These are phyloP conservation scores for Globisporangium rhizosaccharum DNA, from an alignment of 352 stramenopile species.

Conservation along the genomic window DNA sequence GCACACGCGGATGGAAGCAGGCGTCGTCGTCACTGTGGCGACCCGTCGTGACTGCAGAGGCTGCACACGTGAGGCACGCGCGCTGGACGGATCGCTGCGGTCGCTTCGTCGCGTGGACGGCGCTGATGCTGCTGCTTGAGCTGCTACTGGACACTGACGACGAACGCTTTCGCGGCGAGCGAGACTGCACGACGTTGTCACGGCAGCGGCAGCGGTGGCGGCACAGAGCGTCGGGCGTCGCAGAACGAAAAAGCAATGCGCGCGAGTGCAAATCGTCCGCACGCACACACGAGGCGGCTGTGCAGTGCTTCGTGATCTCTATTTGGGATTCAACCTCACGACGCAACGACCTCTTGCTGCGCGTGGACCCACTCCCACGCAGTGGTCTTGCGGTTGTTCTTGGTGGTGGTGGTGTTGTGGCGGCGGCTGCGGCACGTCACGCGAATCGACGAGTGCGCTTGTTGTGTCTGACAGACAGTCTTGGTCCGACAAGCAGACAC, in stretches of 20 bases:
- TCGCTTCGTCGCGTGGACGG: not conserved
- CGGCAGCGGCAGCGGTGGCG: not conserved
- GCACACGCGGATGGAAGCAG: not conserved
- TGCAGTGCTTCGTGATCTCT: slow-evolving; percentile 14
- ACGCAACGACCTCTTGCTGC: slow-evolving; percentile 10
- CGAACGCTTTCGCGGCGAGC: too few relatives aligned
- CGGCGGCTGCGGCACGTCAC: not conserved
- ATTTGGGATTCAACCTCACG: slow-evolving; percentile 19
- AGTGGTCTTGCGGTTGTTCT: not conserved
- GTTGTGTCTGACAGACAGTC: too few relatives aligned
- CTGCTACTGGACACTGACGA: not conserved
- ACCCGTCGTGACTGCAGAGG: slow-evolving; percentile 1
- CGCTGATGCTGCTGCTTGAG: not conserved
- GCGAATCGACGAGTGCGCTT: too few relatives aligned
- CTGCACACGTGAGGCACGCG: slow-evolving; percentile 2
- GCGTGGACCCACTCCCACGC: not conserved
- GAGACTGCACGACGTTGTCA: not conserved
- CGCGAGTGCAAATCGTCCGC: slow-evolving; percentile 13
- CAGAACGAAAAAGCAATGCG: slow-evolving; percentile 15
- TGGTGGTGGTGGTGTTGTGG: not conserved
- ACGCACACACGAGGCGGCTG: slow-evolving; percentile 17
- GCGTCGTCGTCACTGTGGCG: slow-evolving; percentile 2
- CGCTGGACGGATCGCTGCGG: not conserved
- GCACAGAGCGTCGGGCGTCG: slow-evolving; percentile 4
- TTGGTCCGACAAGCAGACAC: too few relatives aligned